These are phyloP conservation scores for Dioscorea dumetorum DNA, from an alignment of 106 monocot species.

Conservation along the genomic window DNA sequence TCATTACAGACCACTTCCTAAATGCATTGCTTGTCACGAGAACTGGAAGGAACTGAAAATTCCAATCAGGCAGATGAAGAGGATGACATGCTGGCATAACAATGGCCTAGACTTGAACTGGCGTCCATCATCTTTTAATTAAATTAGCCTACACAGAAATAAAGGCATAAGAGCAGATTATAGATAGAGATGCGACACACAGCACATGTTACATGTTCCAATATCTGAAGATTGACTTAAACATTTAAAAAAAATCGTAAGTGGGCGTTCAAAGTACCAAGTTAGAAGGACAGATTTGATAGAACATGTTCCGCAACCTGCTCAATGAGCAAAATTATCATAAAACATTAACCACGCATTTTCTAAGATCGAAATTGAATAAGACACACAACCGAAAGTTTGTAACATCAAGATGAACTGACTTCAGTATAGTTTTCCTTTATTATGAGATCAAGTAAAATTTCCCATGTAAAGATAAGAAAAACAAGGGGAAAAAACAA, in stretches of 20 bases:
- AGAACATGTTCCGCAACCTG: constrained; percentile 52
- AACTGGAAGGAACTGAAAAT: constrained; percentile 13
- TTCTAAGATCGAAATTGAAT: neutral
- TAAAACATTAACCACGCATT: neutral
- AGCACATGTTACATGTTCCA: too few species aligned
- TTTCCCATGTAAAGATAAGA: constrained; percentile 53
- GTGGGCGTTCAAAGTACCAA: constrained; percentile 36
- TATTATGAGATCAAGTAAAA: constrained; percentile 37
- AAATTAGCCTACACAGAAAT: constrained; percentile 26
- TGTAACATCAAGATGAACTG: neutral
- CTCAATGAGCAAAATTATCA: neutral
- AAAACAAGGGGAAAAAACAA: constrained; percentile 61
- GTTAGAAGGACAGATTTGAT: constrained; percentile 27
- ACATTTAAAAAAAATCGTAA: too few species aligned
- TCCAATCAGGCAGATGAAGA: constrained; percentile 33
- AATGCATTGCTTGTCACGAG: neutral
- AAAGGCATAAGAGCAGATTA: neutral
- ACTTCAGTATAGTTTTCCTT: constrained; percentile 67
- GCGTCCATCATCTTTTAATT: constrained; percentile 27
- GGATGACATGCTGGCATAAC: constrained; percentile 27
- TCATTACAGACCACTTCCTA: constrained; percentile 2
- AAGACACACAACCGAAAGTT: neutral
- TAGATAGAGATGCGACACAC: too few species aligned
- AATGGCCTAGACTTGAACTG: constrained; percentile 16
- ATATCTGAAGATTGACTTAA: too few species aligned